A percentile compares a stretch with the other conserved stretches of the same genome.
phyloP scores from a whole-genome alignment of 2,329 filamentous ascomycete genomes.

The Metarhizium humberi region DNA sequence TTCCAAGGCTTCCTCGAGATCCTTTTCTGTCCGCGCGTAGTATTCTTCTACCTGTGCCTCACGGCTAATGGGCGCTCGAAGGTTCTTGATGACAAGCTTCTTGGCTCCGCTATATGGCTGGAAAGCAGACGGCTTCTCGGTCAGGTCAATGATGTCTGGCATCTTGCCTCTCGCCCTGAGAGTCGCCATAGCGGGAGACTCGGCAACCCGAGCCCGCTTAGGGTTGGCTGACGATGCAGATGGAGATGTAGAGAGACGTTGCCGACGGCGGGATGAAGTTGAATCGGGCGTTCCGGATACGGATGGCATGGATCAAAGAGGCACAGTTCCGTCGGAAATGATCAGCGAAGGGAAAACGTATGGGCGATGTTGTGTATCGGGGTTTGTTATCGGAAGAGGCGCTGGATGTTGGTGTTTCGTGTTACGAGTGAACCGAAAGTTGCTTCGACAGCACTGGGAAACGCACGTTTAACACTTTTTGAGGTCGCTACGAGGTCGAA shows the following conservation, averaged over 20 bases:
- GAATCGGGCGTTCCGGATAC: constrained; percentile 20
- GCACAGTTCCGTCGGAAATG: background rate
- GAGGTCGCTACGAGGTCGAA: background rate
- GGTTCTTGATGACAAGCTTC: constrained; percentile 89
- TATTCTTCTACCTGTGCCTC: constrained; percentile 62
- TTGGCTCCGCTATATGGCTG: constrained; percentile 69
- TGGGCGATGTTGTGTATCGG: background rate
- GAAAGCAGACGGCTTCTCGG: constrained; percentile 37
- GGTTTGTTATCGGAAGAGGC: background rate
- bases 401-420: background rate
- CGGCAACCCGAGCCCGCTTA: constrained; percentile 24
- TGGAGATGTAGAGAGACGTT: constrained; percentile 24
- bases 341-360: background rate
- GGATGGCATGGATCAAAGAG: constrained; percentile 22
- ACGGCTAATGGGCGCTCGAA: constrained; percentile 52
- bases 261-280: constrained; percentile 26
- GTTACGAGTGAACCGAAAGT: background rate
- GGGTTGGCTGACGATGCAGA: constrained; percentile 13
- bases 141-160: constrained; percentile 27
- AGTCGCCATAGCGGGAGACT: constrained; percentile 21
- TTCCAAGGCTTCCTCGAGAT: constrained; percentile 64
- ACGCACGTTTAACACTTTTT: background rate
- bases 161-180: constrained; percentile 30
- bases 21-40: constrained; percentile 64
- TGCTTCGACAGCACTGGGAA: background rate